phyloP scores from a whole-genome alignment of 192 early-diverging fungal genomes.

The Entomortierella beljakovae region DNA sequence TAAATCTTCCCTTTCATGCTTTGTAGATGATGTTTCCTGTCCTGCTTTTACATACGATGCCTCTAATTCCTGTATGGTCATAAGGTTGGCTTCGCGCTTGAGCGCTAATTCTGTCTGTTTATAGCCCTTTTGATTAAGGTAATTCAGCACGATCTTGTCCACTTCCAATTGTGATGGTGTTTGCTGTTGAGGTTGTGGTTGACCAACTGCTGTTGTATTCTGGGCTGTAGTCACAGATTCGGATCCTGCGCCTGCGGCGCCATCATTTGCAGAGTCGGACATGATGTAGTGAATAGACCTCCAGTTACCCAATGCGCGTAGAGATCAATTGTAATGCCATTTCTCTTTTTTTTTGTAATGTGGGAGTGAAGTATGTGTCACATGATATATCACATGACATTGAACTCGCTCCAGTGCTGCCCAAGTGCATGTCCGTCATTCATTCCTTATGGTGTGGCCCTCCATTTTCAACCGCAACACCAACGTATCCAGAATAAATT shows the following conservation, averaged over 20 bases:
- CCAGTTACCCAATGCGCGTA: conserved; percentile 5
- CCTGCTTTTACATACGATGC: conserved; percentile 7
- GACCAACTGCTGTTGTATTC: conserved; percentile 6
- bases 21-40: neutral
- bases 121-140: conserved; percentile 77
- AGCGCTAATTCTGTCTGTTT: conserved; percentile 73
- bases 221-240: conserved; percentile 1
- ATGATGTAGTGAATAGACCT: conserved; percentile 4
- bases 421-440: no score
- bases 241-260: conserved; percentile 17
- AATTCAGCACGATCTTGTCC: conserved; percentile 74
- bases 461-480: no score
- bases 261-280: conserved; percentile 35
- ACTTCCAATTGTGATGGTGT: conserved; percentile 56
- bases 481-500: no score
- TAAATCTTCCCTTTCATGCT: conserved; percentile 67
- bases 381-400: neutral
- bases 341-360: neutral
- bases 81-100: conserved; percentile 67
- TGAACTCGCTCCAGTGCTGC: no score
- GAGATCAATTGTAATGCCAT: neutral
- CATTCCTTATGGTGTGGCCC: neutral
- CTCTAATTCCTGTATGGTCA: conserved; percentile 58
- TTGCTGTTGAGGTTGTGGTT: conserved; percentile 3
- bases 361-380: neutral